Evolutionary conservation across 164 flowering plant species (phyloP).

Genomic region (Akebia trifoliata): DNA sequence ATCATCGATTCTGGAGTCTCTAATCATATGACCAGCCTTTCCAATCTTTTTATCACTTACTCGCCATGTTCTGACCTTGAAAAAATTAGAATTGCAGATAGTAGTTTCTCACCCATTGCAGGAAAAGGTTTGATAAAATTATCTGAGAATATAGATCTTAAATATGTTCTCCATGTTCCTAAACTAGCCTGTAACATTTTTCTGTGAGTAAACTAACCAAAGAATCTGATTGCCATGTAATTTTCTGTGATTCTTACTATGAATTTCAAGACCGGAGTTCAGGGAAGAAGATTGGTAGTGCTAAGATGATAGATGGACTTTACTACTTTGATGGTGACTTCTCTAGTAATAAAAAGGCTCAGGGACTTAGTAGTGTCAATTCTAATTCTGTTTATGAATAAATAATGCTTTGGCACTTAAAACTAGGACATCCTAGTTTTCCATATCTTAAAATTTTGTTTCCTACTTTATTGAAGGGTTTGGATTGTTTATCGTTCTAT

Average conservation of each 20-base stretch:
- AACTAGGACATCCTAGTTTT: no score
- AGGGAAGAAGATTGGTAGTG: slow-evolving; percentile 26
- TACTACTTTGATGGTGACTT: slow-evolving; percentile 3
- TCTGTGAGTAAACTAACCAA: slow-evolving; percentile 4
- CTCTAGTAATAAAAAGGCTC: slow-evolving; percentile 4
- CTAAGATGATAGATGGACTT: slow-evolving; percentile 8
- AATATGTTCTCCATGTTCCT: slow-evolving; percentile 7
- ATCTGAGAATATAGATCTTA: background rate
- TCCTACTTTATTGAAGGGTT: no score
- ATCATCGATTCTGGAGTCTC: no score
- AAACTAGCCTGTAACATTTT: background rate
- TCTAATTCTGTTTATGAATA: background rate
- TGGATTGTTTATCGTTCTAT: no score
- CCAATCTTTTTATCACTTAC: no score
- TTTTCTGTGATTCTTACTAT: slow-evolving; percentile 4
- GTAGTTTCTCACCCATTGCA: background rate
- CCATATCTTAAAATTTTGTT: slow-evolving; percentile 19
- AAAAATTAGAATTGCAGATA: slow-evolving; percentile 1
- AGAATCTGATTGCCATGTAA: slow-evolving; percentile 4
- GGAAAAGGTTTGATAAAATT: background rate
- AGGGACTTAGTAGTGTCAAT: background rate
- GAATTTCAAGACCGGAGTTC: slow-evolving; percentile 12
- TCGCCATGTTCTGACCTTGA: background rate
- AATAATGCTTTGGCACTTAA: slow-evolving; percentile 21
- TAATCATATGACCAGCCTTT: background rate